Evolutionary conservation across 2,329 filamentous ascomycete species (phyloP), one percentile per base, ranked within the genome.

Genomic region (Colletotrichum trifolii): DNA sequence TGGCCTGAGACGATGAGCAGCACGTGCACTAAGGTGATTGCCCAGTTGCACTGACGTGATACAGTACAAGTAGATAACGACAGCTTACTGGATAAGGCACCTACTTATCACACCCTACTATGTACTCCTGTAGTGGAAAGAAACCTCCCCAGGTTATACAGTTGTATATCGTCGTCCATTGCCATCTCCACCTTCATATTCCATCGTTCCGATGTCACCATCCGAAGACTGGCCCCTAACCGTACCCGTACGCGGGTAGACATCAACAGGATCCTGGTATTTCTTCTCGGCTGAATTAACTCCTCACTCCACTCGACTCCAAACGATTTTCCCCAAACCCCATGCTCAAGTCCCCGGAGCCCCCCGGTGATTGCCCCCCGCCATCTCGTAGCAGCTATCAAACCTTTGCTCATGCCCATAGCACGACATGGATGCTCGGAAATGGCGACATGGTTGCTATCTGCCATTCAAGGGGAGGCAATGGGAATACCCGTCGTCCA

Each of bases 401-500:
- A 11, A 10, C 15, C 43, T 10, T 10, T 17, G 7, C 43, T 15
- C 25, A 25, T 25, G n/a, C 43, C 25, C 43, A 17, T 9, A 15
- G n/a, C n/a, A 46, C 8, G 13, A 8, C 48, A 50, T n/a, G 43
- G 61, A 43, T 52, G 36, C 25, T 34, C 43, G 38, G 15, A 59
- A 47, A 65, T 65, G 46, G 58, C 52, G 36, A 60, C 58, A 61
- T 57, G 55, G 36, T n/a, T 53, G 9, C 7, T 40, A 38, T 39
- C 35, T 56, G 54, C 11, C 34, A 45, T 25, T 43, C 9, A 42
- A 43, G 39, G 46, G 43, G 43, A 46, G 12, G 40, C 36, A 33
- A 63, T 59, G 60, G 60, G 60, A 63, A 35, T 47, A 58, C 54
- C 60, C 54, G 60, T 35, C 54, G 47, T 43, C 12, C 13, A 15